Conservation (phyloP, 1,139 yeast genomes). For the Blastobotrys illinoisensis region DNA sequence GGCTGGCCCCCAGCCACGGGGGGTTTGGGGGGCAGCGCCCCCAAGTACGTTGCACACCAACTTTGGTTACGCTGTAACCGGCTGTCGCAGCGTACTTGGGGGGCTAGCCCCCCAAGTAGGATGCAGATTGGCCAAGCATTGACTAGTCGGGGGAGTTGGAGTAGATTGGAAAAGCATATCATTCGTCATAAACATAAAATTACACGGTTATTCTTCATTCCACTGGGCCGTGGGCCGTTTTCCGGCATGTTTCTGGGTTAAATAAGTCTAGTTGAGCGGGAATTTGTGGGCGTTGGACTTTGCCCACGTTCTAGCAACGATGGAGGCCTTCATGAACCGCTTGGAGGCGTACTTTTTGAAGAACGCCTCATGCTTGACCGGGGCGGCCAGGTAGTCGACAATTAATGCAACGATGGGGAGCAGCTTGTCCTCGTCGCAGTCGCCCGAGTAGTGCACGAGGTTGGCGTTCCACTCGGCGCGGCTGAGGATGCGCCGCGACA, state of each 20-base stretch:
- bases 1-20: not conserved
- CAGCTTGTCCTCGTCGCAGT: conserved; percentile 72
- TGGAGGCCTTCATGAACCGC: conserved; percentile 85
- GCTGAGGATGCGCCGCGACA: conserved; percentile 73
- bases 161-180: not conserved
- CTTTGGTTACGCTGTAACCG: too few species aligned
- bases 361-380: conserved; percentile 89
- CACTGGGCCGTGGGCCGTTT: not conserved
- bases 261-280: conserved; percentile 4
- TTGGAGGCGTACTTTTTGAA: conserved; percentile 91
- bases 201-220: not conserved
- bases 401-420: conserved; percentile 67
- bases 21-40: not conserved
- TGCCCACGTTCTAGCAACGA: conserved; percentile 89
- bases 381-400: conserved; percentile 70
- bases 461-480: conserved; percentile 61
- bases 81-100: not conserved
- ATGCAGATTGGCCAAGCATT: too few species aligned
- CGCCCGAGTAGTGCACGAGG: conserved; percentile 84
- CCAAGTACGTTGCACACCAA: too few species aligned
- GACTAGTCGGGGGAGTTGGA: too few species aligned
- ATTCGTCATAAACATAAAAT: not conserved
- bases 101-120: not conserved
- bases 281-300: conserved; percentile 37
- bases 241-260: not conserved